Conservation (phyloP, 495 filamentous ascomycete species). For the Cercophora scortea region DNA sequence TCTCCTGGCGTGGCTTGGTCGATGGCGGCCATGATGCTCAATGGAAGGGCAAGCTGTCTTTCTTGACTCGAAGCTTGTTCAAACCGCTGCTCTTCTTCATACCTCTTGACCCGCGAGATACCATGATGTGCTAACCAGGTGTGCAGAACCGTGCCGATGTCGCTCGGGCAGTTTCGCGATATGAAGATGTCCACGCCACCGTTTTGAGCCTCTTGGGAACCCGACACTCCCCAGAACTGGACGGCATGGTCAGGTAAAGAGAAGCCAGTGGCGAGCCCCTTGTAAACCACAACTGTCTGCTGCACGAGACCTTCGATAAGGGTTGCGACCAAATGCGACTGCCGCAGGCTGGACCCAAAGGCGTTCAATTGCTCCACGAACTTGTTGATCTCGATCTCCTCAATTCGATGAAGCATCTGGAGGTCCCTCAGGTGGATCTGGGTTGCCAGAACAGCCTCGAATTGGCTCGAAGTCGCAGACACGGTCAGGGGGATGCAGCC, state of each 20-base stretch:
- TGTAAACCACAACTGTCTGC: conserved; percentile 10
- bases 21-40: conserved; percentile 14
- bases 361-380: conserved; percentile 9
- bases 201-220: neutral
- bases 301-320: conserved; percentile 12
- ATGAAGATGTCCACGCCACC: conserved; percentile 12
- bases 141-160: conserved; percentile 15
- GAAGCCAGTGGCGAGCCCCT: conserved; percentile 19
- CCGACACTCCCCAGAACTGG: conserved; percentile 19
- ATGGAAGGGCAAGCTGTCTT: neutral
- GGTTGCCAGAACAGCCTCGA: conserved; percentile 9
- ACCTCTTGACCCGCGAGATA: conserved; percentile 11
- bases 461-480: conserved; percentile 6
- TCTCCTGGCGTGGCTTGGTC: conserved; percentile 13
- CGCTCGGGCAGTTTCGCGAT: conserved; percentile 14
- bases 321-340: conserved; percentile 4
- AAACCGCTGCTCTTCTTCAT: conserved; percentile 16
- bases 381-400: conserved; percentile 10
- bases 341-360: conserved; percentile 3
- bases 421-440: conserved; percentile 15
- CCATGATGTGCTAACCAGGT: conserved; percentile 20
- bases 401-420: conserved; percentile 14
- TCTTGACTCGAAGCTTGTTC: neutral
- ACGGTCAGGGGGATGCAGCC: conserved; percentile 16
- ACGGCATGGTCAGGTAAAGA: conserved; percentile 12